A percentile compares a stretch with the other conserved stretches of the same genome.
These are phyloP conservation scores for Calocera cornea DNA, from an alignment of 768 basidiomycete species.

Conservation along the genomic window DNA sequence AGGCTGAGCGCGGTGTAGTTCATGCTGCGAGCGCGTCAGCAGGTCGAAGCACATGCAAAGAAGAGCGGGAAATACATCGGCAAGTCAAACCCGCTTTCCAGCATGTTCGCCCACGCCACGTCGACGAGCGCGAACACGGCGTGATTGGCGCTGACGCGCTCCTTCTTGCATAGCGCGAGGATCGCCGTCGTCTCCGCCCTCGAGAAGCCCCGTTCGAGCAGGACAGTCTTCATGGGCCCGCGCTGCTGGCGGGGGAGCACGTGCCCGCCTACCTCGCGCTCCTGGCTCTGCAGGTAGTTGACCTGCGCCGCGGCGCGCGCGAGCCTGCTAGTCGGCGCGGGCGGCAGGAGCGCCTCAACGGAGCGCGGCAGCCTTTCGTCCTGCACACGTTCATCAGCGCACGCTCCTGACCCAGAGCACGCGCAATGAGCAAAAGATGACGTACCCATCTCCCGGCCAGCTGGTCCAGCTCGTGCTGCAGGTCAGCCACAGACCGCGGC, in stretches of 20 bases:
- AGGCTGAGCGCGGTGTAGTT: conserved; percentile 18
- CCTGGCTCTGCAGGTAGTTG: not conserved
- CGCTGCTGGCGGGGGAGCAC: not conserved
- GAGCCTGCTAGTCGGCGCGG: not conserved
- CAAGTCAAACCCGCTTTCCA: not conserved
- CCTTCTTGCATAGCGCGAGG: conserved; percentile 13
- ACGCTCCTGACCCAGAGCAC: not conserved
- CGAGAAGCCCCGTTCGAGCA: not conserved
- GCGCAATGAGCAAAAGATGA: not conserved
- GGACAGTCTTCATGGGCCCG: not conserved
- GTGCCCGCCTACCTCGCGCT: not conserved
- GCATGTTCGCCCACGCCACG: conserved; percentile 16
- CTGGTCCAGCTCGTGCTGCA: not conserved
- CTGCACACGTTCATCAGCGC: not conserved
- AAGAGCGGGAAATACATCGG: not conserved
- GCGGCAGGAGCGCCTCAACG: not conserved
- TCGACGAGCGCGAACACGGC: conserved; percentile 15
- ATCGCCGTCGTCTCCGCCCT: conserved; percentile 10
- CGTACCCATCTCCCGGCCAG: not conserved
- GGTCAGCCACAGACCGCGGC: not conserved
- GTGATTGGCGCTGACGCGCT: conserved; percentile 14
- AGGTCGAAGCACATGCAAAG: not conserved
- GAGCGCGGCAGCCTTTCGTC: not conserved
- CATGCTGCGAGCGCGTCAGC: conserved; percentile 8
- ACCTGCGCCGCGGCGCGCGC: not conserved